phyloP scores from a whole-genome alignment of 768 basidiomycete species.

The Mrakia gelida region DNA sequence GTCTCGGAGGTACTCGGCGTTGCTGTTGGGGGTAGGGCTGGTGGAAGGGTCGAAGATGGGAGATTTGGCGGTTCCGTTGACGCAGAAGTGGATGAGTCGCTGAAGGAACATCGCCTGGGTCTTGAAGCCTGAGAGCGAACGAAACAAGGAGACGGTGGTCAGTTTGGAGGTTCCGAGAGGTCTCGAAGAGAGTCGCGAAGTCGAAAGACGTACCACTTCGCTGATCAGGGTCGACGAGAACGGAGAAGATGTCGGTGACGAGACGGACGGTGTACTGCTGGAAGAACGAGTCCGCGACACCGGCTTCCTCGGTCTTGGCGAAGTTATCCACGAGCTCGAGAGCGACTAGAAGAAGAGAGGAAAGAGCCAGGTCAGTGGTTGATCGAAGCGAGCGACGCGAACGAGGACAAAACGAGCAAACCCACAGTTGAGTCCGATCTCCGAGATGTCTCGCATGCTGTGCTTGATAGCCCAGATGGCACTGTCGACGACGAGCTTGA shows the following conservation, averaged over 20 bases:
- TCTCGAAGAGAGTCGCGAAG: too few relatives aligned
- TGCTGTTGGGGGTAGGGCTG: constrained; percentile 64
- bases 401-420: not conserved
- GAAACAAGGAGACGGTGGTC: not conserved
- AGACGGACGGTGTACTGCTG: constrained; percentile 90
- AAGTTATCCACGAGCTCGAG: constrained; percentile 95
- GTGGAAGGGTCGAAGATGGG: constrained; percentile 75
- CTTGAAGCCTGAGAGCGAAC: constrained; percentile 64
- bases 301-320: constrained; percentile 61
- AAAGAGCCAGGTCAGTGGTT: not conserved
- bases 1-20: constrained; percentile 72
- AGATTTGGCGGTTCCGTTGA: constrained; percentile 69
- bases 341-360: constrained; percentile 58
- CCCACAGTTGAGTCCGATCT: constrained; percentile 56
- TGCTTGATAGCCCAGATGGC: constrained; percentile 99
- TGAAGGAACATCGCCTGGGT: constrained; percentile 88
- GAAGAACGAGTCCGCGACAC: constrained; percentile 88
- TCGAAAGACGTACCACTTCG: constrained; percentile 63
- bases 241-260: constrained; percentile 93
- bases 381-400: not conserved
- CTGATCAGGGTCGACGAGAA: constrained; percentile 95
- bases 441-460: constrained; percentile 96
- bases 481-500: constrained; percentile 97
- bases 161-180: too few relatives aligned
- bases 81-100: constrained; percentile 87